Evolutionary conservation across 2,329 filamentous ascomycete genomes (phyloP), one percentile per base, ranked within the genome.

Genomic region (Xylaria digitata): DNA sequence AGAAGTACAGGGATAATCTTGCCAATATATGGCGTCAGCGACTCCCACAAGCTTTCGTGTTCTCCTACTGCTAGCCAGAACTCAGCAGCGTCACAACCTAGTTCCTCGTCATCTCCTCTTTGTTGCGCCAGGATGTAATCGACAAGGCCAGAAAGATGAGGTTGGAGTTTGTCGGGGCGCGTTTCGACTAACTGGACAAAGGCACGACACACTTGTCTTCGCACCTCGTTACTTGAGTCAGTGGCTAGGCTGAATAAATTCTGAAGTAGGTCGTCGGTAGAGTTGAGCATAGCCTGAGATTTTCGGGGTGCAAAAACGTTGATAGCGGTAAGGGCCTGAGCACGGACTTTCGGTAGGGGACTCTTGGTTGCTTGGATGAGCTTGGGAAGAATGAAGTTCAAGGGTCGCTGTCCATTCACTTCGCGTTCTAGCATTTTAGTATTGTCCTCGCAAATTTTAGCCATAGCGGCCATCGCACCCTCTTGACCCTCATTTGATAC

Each of bases 401-500:
- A 87, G 1, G 96, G 96, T 63, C 94, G 87, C 79, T 97, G 91
- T 67, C 94, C 93, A 76, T 94, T 90, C 78, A 97, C 93, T 70
- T 97, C 93, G 74, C 90, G 90, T 80, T 97, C 93, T 61, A 99
- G 84, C 66, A 93, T 85, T 77, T 92, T 93, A 75, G 89, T 90
- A 81, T 97, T 97, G 81, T 99, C 96, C 80, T 99, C 96, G 80
- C 96, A 99, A 68, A 99, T 94, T 84, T 98, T 98, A 78, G 91
- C 84, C 79, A 99, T 85, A 54, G 96, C 94, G 55, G 92, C 89
- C 92, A 98, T 97, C 73, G 93, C 94, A 68, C 94, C 94, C 78
- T 99, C 95, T 77, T 97, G 94, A 13, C 91, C 90, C 75, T 92
- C 87, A 49, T 86, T 82, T 6, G 92, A 83, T 23, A 89, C 83